Evolutionary conservation across 2,329 filamentous ascomycete species (phyloP), one percentile per base, ranked within the genome.

Genomic region (Xylaria multiplex): DNA sequence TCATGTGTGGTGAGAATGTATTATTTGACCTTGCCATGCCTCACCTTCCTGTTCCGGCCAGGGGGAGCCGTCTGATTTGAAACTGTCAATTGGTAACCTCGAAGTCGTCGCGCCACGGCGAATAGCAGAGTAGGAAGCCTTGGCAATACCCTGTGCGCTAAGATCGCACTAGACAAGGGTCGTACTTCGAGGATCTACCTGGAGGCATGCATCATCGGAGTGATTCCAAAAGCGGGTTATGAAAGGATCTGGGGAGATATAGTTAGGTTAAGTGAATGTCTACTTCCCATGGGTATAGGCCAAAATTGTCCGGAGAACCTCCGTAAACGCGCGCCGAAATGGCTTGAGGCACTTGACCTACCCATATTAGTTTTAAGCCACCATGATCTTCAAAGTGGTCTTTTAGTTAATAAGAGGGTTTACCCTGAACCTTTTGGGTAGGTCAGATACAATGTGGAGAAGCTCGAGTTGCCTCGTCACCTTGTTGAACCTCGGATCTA

Each of bases 11-110:
- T 49, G 55, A 58, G 32, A 48, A 50, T 19, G 45, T 63, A 46
- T n/a, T 59, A 53, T 40, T 54, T 30, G 24, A 43, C 43, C 42
- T 37, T 48, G 58, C 54, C 37, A 50, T 24, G 7, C n/a, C 54
- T 62, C 63, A 69, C 64, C 69, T 70, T 67, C 69, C 69, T 55
- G 62, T 64, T 69, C 56, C 40, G 49, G 67, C 62, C 61, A 69
- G 64, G 69, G 61, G 64, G 48, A 62, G 54, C 52, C 24, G 45
- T 65, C 35, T 54, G 53, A 49, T 53, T 62, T 70, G 69, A 69
- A 69, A 70, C 68, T 52, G 13, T 6, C 35, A 62, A 43, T 59
- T 49, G 46, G 60, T 59, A 53, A 30, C 59, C 45, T 27, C 48
- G 35, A 59, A 24, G 53, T 55, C 54, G 62, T 52, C 24, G 63